Conservation (phyloP, 495 filamentous ascomycete species). For the Talaromyces thailandensis region DNA sequence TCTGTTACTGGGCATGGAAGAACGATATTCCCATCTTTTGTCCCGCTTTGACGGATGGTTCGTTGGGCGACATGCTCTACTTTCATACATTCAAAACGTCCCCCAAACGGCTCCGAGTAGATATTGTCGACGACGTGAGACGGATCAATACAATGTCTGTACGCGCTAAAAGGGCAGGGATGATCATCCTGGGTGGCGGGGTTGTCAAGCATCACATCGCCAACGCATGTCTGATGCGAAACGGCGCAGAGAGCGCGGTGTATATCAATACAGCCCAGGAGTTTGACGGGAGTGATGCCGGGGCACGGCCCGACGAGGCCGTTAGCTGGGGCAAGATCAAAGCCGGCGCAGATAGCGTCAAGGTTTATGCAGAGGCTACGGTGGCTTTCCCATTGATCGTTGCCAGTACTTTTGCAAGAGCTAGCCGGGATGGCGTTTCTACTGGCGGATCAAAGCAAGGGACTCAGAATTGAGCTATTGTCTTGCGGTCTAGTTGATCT, state of each 20-base stretch:
- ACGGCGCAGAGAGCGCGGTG: constrained; percentile 91
- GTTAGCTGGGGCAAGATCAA: constrained; percentile 99
- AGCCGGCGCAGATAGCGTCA: constrained; percentile 72
- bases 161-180: constrained; percentile 71
- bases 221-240: constrained; percentile 93
- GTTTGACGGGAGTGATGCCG: constrained; percentile 95
- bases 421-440: constrained; percentile 1
- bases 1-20: constrained; percentile 90
- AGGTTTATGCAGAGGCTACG: constrained; percentile 91
- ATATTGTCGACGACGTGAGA: constrained; percentile 85
- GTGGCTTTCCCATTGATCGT: constrained; percentile 90
- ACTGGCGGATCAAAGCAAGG: not conserved
- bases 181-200: constrained; percentile 91
- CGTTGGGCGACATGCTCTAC: constrained; percentile 93
- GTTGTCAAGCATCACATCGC: constrained; percentile 96
- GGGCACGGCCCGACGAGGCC: constrained; percentile 90
- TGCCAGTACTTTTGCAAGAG: constrained; percentile 76
- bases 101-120: constrained; percentile 67
- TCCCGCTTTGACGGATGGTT: constrained; percentile 90
- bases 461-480: not conserved
- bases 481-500: not conserved
- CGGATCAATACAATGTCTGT: constrained; percentile 85
- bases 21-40: constrained; percentile 96
- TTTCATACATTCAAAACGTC: constrained; percentile 89
- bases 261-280: constrained; percentile 96